A percentile compares a stretch with the other conserved stretches of the same genome.
phyloP scores from a whole-genome alignment of 768 basidiomycete genomes.

The Cyclocybe aegerita region DNA sequence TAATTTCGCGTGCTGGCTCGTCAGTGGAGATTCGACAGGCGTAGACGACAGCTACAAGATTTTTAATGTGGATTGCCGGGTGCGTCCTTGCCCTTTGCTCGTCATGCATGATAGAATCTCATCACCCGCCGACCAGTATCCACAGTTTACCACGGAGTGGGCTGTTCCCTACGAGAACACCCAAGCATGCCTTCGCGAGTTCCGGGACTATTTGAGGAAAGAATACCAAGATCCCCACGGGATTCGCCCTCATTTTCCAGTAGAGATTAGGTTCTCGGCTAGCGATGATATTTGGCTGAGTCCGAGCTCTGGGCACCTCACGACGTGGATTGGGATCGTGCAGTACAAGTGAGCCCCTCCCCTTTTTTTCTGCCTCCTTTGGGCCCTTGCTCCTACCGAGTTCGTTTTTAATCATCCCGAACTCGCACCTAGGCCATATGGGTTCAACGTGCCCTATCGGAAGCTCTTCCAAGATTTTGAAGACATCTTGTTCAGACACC shows the following conservation, averaged over 20 bases:
- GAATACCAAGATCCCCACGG: slow-evolving; percentile 72
- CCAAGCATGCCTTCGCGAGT: slow-evolving; percentile 63
- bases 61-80: slow-evolving; percentile 93
- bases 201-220: slow-evolving; percentile 67
- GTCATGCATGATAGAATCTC: slow-evolving; percentile 9
- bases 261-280: slow-evolving; percentile 89
- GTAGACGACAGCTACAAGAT: slow-evolving; percentile 80
- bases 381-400: slow-evolving; percentile 1
- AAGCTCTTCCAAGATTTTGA: slow-evolving; percentile 78
- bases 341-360: slow-evolving; percentile 79
- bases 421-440: slow-evolving; percentile 69
- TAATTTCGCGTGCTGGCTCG: slow-evolving; percentile 68
- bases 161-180: slow-evolving; percentile 78
- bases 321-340: slow-evolving; percentile 97
- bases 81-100: slow-evolving; percentile 36
- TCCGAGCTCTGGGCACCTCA: slow-evolving; percentile 76
- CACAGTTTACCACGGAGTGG: slow-evolving; percentile 95
- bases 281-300: slow-evolving; percentile 94
- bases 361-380: background rate
- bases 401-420: slow-evolving; percentile 1
- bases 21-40: slow-evolving; percentile 49
- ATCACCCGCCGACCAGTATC: slow-evolving; percentile 59
- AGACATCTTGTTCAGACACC: slow-evolving; percentile 60
- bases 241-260: slow-evolving; percentile 84
- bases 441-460: slow-evolving; percentile 78